phyloP scores from a whole-genome alignment of 2,329 filamentous ascomycete species.

The Beauveria sp. region DNA sequence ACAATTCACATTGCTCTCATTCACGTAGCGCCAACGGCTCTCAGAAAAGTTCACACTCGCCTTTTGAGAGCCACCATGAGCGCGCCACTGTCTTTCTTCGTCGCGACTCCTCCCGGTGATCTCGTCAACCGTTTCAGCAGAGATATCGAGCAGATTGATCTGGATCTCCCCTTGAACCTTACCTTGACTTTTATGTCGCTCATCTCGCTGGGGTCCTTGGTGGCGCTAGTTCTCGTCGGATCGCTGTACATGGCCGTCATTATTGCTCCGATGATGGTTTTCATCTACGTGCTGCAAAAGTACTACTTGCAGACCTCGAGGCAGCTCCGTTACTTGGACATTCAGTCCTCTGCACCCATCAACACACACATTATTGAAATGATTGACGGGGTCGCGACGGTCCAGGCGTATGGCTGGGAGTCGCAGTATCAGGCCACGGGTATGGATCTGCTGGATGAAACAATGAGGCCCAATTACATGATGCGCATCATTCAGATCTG shows the following conservation, averaged over 20 bases:
- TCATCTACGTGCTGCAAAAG: conserved; percentile 20
- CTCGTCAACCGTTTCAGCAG: conserved; percentile 33
- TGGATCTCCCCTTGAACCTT: conserved; percentile 25
- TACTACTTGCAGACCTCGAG: conserved; percentile 25
- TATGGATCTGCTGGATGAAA: conserved; percentile 24
- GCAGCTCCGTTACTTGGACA: conserved; percentile 23
- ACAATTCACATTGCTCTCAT: conserved; percentile 15
- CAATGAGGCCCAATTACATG: conserved; percentile 29
- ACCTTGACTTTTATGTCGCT: conserved; percentile 18
- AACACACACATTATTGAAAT: conserved; percentile 23
- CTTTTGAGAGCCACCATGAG: conserved; percentile 23
- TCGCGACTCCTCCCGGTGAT: conserved; percentile 26
- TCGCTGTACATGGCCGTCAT: conserved; percentile 38
- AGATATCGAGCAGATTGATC: conserved; percentile 31
- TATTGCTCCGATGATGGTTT: conserved; percentile 29
- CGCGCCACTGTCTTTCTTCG: conserved; percentile 28
- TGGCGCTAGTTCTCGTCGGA: conserved; percentile 35
- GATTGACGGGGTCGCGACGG: conserved; percentile 19
- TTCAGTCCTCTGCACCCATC: conserved; percentile 23
- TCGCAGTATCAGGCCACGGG: conserved; percentile 16
- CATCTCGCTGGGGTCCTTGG: conserved; percentile 19
- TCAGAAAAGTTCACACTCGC: conserved; percentile 15
- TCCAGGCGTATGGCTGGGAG: conserved; percentile 29
- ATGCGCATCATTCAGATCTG: conserved; percentile 42
- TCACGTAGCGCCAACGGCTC: conserved; percentile 21